phyloP scores from a whole-genome alignment of 345 rosid genomes.

The Acer saccharum region DNA sequence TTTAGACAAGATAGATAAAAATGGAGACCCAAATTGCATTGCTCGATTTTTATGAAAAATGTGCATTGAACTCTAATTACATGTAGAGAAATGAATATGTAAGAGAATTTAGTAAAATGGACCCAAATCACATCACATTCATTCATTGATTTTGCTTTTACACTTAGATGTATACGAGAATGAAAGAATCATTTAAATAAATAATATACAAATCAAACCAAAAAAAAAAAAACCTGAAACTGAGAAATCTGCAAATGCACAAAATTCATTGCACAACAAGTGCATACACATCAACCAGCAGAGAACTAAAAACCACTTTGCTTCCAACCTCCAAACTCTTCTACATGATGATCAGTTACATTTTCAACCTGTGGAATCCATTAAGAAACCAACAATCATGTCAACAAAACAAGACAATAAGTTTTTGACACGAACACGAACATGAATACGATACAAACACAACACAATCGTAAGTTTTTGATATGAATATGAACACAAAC shows the following conservation, averaged over 20 bases:
- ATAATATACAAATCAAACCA: neutral
- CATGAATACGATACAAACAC: neutral
- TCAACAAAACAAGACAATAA: neutral
- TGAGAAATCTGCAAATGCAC: neutral
- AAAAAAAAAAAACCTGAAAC: neutral
- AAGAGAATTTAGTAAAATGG: too few species aligned
- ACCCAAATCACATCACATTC: too few species aligned
- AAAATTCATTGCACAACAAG: too few species aligned
- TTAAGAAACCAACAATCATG: neutral
- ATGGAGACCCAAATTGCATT: too few species aligned
- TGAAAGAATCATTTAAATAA: neutral
- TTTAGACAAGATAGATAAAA: too few species aligned
- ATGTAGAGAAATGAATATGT: too few species aligned
- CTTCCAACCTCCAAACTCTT: slow-evolving; percentile 80
- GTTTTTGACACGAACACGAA: neutral
- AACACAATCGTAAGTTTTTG: too few species aligned
- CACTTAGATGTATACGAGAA: neutral
- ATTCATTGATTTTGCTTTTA: too few species aligned
- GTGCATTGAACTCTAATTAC: too few species aligned
- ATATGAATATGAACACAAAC: neutral
- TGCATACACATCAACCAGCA: neutral
- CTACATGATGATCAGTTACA: slow-evolving; percentile 18
- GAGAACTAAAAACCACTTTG: slow-evolving; percentile 40
- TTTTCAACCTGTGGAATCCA: slow-evolving; percentile 36
- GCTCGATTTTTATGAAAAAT: neutral